These are phyloP conservation scores for Russula sp. DNA, from an alignment of 768 basidiomycete species.

Conservation along the genomic window DNA sequence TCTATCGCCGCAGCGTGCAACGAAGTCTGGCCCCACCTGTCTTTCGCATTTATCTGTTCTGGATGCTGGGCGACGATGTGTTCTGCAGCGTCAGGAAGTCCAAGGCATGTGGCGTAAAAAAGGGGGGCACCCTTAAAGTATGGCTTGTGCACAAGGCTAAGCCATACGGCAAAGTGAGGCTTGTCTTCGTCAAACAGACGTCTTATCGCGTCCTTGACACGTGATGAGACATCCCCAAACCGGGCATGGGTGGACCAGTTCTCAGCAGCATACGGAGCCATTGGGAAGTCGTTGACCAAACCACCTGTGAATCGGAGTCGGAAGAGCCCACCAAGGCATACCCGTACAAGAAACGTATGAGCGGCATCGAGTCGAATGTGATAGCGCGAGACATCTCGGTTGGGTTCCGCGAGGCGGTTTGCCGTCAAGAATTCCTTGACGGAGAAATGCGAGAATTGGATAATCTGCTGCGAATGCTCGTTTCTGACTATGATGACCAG, in stretches of 20 bases:
- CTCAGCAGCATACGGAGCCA: not conserved
- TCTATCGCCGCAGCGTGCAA: too few relatives aligned
- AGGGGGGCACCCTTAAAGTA: too few relatives aligned
- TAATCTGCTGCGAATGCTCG: not conserved
- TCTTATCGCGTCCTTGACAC: not conserved
- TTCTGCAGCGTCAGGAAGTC: too few relatives aligned
- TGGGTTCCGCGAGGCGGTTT: not conserved
- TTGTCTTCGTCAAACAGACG: not conserved
- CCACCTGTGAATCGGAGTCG: too few relatives aligned
- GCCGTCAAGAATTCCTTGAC: not conserved
- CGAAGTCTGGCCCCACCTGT: too few relatives aligned
- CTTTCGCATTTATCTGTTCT: too few relatives aligned
- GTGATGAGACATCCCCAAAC: not conserved
- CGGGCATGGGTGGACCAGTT: not conserved
- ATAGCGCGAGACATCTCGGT: not conserved
- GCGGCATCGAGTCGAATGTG: not conserved
- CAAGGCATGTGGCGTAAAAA: too few relatives aligned
- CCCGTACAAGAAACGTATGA: not conserved
- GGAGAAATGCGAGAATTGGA: conserved; percentile 2
- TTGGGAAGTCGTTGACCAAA: not conserved
- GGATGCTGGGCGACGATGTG: too few relatives aligned
- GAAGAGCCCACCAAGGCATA: not conserved
- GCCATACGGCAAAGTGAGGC: not conserved
- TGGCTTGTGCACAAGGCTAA: too few relatives aligned
- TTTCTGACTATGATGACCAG: not conserved